phyloP scores from a whole-genome alignment of 2,329 filamentous ascomycete species.

The Sporothrix pallida region DNA sequence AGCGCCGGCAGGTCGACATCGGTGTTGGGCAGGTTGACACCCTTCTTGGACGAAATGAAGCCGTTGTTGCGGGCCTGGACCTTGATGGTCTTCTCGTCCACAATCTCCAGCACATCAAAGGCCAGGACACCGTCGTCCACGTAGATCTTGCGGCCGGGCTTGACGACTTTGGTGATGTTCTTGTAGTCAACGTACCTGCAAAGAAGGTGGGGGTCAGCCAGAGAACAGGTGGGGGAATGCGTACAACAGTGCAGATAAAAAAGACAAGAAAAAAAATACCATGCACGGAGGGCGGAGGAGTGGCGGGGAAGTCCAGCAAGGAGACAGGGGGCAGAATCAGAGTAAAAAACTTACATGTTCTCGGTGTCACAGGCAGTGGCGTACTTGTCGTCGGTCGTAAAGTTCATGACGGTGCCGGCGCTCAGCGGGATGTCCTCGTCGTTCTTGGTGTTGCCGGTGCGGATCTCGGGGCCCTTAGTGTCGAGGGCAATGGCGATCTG shows the following conservation, averaged over 20 bases:
- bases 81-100: conserved; percentile 87
- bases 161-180: conserved; percentile 99
- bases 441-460: conserved; percentile 72
- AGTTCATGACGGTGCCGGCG: conserved; percentile 84
- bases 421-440: conserved; percentile 81
- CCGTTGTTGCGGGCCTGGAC: conserved; percentile 94
- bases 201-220: conserved; percentile 19
- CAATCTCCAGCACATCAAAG: conserved; percentile 87
- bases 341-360: conserved; percentile 76
- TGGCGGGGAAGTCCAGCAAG: conserved; percentile 2
- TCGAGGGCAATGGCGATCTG: conserved; percentile 94
- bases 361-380: conserved; percentile 80
- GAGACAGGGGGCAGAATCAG: background rate
- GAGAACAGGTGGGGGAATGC: background rate
- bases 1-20: conserved; percentile 97
- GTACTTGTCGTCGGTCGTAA: conserved; percentile 96
- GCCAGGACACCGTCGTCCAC: conserved; percentile 98
- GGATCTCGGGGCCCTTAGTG: conserved; percentile 69
- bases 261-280: background rate
- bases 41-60: conserved; percentile 98
- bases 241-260: background rate
- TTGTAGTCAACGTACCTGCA: conserved; percentile 95
- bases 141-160: conserved; percentile 88
- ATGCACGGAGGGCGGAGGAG: conserved; percentile 33
- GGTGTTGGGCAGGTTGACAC: conserved; percentile 98